Conservation (phyloP, 768 basidiomycete genomes). For the Phaeotremella skinneri region DNA sequence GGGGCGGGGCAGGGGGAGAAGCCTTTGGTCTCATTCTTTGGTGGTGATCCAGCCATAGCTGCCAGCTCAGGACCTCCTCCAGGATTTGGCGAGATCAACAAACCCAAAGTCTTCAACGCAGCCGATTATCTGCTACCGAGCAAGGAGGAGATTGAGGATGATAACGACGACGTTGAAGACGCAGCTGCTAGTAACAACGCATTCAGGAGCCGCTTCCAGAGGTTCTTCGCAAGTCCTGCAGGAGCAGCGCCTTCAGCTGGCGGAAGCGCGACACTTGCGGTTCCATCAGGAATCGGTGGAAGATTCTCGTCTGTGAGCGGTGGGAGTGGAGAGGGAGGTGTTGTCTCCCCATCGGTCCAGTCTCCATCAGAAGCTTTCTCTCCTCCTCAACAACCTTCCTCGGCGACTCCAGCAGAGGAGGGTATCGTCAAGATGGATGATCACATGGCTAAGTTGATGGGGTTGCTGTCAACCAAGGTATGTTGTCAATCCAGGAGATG, state of each 20-base stretch:
- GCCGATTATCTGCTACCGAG: slow-evolving; percentile 38
- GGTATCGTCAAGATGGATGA: slow-evolving; percentile 18
- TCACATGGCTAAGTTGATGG: slow-evolving; percentile 34
- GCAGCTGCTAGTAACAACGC: slow-evolving; percentile 7
- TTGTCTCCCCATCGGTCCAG: background rate
- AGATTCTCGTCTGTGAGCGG: background rate
- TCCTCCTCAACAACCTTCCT: background rate
- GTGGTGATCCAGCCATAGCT: slow-evolving; percentile 9
- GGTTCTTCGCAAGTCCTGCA: slow-evolving; percentile 35
- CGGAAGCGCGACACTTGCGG: background rate
- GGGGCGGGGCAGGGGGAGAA: slow-evolving; percentile 11
- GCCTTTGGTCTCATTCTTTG: slow-evolving; percentile 15
- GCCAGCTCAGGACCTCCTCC: slow-evolving; percentile 17
- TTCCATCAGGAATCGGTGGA: background rate
- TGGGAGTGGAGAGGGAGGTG: background rate
- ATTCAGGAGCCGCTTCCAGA: slow-evolving; percentile 40
- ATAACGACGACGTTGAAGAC: slow-evolving; percentile 11
- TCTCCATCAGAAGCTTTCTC: background rate
- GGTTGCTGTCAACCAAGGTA: slow-evolving; percentile 23
- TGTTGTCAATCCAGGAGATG: slow-evolving; percentile 1
- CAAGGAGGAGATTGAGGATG: slow-evolving; percentile 16
- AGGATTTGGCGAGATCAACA: slow-evolving; percentile 7
- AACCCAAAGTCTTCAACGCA: slow-evolving; percentile 36
- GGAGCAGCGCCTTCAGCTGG: background rate
- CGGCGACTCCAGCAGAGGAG: background rate